phyloP scores from a whole-genome alignment of 1,284 basidiomycete genomes.

The Fomitopsis schrenkii region DNA sequence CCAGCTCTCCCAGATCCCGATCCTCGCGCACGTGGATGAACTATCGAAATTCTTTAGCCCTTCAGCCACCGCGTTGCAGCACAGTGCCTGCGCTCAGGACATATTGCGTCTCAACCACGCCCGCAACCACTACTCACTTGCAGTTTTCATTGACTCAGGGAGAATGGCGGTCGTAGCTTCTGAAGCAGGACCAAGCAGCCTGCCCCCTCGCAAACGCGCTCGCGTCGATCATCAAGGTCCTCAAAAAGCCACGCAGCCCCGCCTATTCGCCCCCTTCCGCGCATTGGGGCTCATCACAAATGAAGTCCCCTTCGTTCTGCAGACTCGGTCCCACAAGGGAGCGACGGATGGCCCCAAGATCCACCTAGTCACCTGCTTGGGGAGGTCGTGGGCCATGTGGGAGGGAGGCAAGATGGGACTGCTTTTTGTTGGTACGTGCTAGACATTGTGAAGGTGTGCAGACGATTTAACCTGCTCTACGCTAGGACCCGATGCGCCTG shows the following conservation, averaged over 20 bases:
- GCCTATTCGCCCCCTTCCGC: conserved; percentile 92
- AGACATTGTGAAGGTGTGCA: background rate
- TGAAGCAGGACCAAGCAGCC: conserved; percentile 13
- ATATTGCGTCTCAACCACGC: conserved; percentile 1
- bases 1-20: background rate
- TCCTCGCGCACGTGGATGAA: background rate
- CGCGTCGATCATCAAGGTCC: conserved; percentile 24
- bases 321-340: conserved; percentile 85
- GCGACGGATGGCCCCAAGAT: conserved; percentile 79
- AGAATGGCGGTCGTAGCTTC: conserved; percentile 22
- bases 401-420: conserved; percentile 91
- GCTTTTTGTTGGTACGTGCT: conserved; percentile 83
- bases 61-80: conserved; percentile 7
- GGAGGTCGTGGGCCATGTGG: conserved; percentile 94
- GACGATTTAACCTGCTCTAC: background rate
- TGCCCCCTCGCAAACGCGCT: conserved; percentile 30
- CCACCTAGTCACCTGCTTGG: conserved; percentile 86
- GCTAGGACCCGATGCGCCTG: conserved; percentile 76
- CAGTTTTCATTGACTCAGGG: no score
- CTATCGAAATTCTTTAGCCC: background rate
- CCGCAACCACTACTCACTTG: background rate
- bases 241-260: conserved; percentile 26
- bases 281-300: conserved; percentile 93
- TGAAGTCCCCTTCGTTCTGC: conserved; percentile 85
- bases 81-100: background rate